Base-by-base conservation (phyloP, 441 rosid species). In the Viola pubescens region DNA sequence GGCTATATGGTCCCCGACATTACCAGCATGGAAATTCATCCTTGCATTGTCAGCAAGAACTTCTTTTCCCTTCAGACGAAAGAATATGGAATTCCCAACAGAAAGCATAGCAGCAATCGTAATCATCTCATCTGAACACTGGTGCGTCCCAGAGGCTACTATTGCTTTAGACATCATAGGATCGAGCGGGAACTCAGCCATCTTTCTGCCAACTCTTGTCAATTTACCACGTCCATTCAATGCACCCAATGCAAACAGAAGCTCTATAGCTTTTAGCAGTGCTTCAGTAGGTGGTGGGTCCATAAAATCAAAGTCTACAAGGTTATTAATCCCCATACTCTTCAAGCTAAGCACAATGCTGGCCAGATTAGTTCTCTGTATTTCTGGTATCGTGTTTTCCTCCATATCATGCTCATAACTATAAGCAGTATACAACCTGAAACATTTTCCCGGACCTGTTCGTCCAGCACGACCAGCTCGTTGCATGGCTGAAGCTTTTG, bases 201-300 rank as follows among this genome's bases (percentile, higher is more conserved):
- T 94, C 65, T 94, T 79, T 71, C 97, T 76, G 48, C 99, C 97
- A 68, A 81, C 88, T 71, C 90, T 94, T 26, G 97, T 94, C 82
- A 94, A 79, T 71, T 94, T 94, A 12, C 99, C 99, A 6, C 69
- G 92, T 70, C 88, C 85, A 77, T 94, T 88, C 37, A 94, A 58
- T 48, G 99, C 99, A 75, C 94, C 83, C 39, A 94, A 74, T 5
- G 97, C 97, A 79, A 82, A 94, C 6, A 94, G 83, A 11, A 88
- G 77, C 60, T 94, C 99, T 60, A 94, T 55, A 11, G 99, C 94
- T 75, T 90, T 94, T 39, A 90, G 77, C 68, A 94, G 78, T 52
- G 99, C 96, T 79, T 90, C 97, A 47, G 95, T 90, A 0, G 99
- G 96, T 13, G 99, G 99, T 61, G 95, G 95, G 54, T 94, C 99